These are phyloP conservation scores for Dentipellis fragilis DNA, from an alignment of 768 basidiomycete genomes.

Conservation along the genomic window DNA sequence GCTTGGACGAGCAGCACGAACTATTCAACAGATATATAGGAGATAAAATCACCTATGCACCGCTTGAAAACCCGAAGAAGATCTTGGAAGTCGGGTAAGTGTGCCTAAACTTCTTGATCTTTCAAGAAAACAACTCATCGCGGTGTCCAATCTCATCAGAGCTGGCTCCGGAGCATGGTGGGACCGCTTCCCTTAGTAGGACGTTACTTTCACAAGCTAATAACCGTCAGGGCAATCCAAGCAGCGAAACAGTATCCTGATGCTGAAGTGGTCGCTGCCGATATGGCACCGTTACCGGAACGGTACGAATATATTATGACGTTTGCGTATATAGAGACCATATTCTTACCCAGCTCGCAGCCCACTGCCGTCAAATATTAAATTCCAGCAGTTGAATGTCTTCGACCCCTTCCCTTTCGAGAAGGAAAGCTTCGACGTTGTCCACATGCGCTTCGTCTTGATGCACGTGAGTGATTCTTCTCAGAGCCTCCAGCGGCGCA, in stretches of 20 bases:
- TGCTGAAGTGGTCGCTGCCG: constrained; percentile 14
- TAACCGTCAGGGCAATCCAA: constrained; percentile 16
- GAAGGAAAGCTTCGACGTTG: constrained; percentile 14
- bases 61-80: constrained; percentile 12
- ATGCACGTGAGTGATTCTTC: constrained; percentile 11
- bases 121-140: too few species aligned
- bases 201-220: neutral
- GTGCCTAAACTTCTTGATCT: too few species aligned
- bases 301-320: constrained; percentile 6
- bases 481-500: neutral
- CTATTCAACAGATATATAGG: constrained; percentile 14
- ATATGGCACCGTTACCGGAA: constrained; percentile 10
- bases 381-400: constrained; percentile 14
- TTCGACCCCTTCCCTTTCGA: constrained; percentile 15
- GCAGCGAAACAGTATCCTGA: constrained; percentile 10
- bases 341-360: neutral
- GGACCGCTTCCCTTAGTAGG: neutral
- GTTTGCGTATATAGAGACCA: too few species aligned
- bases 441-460: constrained; percentile 17
- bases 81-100: constrained; percentile 18
- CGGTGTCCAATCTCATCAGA: neutral
- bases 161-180: constrained; percentile 8
- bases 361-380: constrained; percentile 15
- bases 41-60: constrained; percentile 9
- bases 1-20: constrained; percentile 17